Evolutionary conservation across 768 basidiomycete genomes (phyloP).

Genomic region (Asterophora lycoperdoides): DNA sequence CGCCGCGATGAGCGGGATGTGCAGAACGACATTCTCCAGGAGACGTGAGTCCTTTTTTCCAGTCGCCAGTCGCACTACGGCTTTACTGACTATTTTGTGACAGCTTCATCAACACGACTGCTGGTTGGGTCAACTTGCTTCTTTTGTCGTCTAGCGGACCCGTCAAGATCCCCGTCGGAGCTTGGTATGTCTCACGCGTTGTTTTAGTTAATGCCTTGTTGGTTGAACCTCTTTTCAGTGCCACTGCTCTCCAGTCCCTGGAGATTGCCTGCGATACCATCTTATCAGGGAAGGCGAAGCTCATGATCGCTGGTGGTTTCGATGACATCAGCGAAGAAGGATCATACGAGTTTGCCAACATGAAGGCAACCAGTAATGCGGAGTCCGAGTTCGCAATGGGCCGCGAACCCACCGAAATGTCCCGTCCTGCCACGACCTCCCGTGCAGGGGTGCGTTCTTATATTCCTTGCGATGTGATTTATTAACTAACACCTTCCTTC

Average conservation of each 20-base stretch:
- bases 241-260: constrained; percentile 94
- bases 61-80: background rate
- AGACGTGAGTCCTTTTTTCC: constrained; percentile 73
- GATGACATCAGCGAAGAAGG: constrained; percentile 98
- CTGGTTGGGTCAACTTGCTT: constrained; percentile 95
- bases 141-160: constrained; percentile 95
- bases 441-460: constrained; percentile 74
- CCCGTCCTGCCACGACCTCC: constrained; percentile 93
- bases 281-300: constrained; percentile 92
- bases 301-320: constrained; percentile 99
- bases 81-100: constrained; percentile 3
- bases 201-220: constrained; percentile 6
- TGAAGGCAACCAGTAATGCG: constrained; percentile 98
- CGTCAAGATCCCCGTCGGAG: constrained; percentile 98
- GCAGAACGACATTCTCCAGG: constrained; percentile 97
- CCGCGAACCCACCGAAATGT: constrained; percentile 98
- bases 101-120: constrained; percentile 98
- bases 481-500: constrained; percentile 6
- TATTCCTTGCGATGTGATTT: constrained; percentile 1
- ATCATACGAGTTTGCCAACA: constrained; percentile 98
- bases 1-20: constrained; percentile 97
- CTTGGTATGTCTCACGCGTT: constrained; percentile 60
- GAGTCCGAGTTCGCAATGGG: constrained; percentile 99
- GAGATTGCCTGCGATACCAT: constrained; percentile 98
- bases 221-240: constrained; percentile 40